phyloP scores from a whole-genome alignment of 1,284 basidiomycete genomes.

The Leccinum pachyderme region DNA sequence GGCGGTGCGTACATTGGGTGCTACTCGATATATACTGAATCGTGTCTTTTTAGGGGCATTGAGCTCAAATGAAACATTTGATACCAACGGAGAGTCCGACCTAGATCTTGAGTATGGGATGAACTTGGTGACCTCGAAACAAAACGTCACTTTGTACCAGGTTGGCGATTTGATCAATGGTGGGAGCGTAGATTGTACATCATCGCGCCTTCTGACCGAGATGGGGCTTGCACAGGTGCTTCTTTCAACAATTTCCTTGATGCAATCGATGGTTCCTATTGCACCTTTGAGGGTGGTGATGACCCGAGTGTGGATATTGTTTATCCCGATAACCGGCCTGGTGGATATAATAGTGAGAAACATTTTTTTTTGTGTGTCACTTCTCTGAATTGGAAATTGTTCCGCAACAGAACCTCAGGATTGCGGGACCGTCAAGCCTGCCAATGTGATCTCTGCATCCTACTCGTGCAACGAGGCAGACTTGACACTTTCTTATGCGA shows the following conservation, averaged over 20 bases:
- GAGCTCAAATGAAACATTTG: conserved; percentile 36
- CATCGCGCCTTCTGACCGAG: background rate
- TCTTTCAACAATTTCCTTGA: conserved; percentile 49
- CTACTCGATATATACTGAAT: conserved; percentile 5
- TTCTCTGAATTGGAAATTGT: conserved; percentile 3
- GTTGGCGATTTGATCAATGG: conserved; percentile 45
- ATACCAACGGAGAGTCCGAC: conserved; percentile 52
- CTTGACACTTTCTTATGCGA: conserved; percentile 44
- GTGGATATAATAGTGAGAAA: conserved; percentile 39
- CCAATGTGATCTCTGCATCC: conserved; percentile 56
- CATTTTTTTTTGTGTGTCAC: background rate
- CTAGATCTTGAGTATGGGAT: conserved; percentile 56
- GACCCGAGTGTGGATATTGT: conserved; percentile 47
- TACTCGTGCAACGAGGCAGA: conserved; percentile 50
- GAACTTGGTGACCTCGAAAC: conserved; percentile 40
- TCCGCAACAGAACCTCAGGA: conserved; percentile 33
- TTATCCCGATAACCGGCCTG: conserved; percentile 50
- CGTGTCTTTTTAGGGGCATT: conserved; percentile 27
- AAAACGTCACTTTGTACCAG: conserved; percentile 47
- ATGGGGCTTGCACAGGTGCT: conserved; percentile 33
- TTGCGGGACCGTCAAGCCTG: conserved; percentile 50
- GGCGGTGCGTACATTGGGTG: conserved; percentile 37
- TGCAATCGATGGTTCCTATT: conserved; percentile 51
- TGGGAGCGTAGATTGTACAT: conserved; percentile 13
- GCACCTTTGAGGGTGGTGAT: conserved; percentile 61